These are phyloP conservation scores for Colletotrichum sp. DNA, from an alignment of 2,329 filamentous ascomycete species.

Conservation along the genomic window DNA sequence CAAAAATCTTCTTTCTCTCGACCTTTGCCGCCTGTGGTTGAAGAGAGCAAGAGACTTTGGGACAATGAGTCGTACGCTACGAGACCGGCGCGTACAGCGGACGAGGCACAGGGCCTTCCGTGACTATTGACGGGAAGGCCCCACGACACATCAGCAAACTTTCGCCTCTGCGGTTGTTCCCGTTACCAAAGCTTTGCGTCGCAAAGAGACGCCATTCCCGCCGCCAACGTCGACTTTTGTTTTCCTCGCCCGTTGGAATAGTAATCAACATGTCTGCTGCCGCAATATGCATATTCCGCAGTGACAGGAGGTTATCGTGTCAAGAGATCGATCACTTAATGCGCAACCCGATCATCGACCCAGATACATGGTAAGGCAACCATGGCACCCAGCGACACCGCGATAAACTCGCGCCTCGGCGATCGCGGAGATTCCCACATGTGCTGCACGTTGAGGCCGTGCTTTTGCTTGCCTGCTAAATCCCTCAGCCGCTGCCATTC, in stretches of 20 bases:
- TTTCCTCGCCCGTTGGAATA: neutral
- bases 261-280: neutral
- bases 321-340: neutral
- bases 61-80: neutral
- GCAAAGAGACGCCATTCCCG: neutral
- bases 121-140: neutral
- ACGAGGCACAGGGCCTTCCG: neutral
- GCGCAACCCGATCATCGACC: conserved; percentile 7
- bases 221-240: neutral
- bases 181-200: neutral
- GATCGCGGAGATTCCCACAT: conserved; percentile 5
- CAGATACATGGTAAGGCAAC: conserved; percentile 9
- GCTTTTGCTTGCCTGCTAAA: neutral
- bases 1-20: neutral
- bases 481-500: neutral
- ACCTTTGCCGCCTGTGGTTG: neutral
- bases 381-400: neutral
- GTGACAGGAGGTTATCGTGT: neutral
- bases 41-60: neutral
- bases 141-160: conserved; percentile 8
- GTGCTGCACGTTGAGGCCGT: neutral
- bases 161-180: conserved; percentile 13
- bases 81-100: neutral
- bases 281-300: neutral
- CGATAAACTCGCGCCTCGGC: conserved; percentile 12